Evolutionary conservation across 2,329 filamentous ascomycete species (phyloP).

Genomic region (Aspergillus aculeatinus): DNA sequence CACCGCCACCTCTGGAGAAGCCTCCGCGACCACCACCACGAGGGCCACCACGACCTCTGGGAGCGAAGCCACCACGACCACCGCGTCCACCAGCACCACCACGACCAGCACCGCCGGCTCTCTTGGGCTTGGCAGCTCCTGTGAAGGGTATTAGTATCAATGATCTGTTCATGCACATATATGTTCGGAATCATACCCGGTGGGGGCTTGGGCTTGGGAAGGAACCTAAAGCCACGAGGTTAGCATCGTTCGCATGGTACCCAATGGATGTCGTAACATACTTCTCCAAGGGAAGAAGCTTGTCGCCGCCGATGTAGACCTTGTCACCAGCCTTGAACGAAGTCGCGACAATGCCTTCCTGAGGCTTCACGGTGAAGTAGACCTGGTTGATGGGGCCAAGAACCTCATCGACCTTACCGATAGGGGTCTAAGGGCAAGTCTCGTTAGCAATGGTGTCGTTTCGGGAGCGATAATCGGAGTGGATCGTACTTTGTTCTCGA

Average conservation of each 20-base stretch:
- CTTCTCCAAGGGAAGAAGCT: conserved; percentile 89
- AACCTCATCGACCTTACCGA: conserved; percentile 98
- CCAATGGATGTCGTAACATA: conserved; percentile 32
- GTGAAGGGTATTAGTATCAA: conserved; percentile 35
- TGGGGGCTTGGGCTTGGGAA: conserved; percentile 83
- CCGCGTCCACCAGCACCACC: conserved; percentile 48
- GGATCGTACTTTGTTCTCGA: conserved; percentile 83
- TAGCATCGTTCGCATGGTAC: conserved; percentile 10
- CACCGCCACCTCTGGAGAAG: conserved; percentile 43
- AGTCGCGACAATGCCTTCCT: conserved; percentile 90
- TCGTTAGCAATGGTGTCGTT: conserved; percentile 18
- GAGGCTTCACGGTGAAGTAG: conserved; percentile 96
- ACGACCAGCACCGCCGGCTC: conserved; percentile 60
- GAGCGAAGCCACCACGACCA: conserved; percentile 46
- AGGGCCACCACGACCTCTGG: conserved; percentile 55
- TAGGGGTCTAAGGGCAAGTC: conserved; percentile 59
- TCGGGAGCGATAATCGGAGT: neutral
- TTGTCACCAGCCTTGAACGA: conserved; percentile 97
- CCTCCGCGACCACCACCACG: conserved; percentile 38
- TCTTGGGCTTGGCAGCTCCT: conserved; percentile 69
- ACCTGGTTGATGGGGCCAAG: conserved; percentile 97
- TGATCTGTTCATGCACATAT: neutral
- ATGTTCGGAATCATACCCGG: conserved; percentile 43
- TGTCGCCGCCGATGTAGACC: conserved; percentile 93
- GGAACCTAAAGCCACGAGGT: conserved; percentile 59